Base-by-base conservation (phyloP, 805 yeast genomes). In the Ascoidea rubescens region DNA sequence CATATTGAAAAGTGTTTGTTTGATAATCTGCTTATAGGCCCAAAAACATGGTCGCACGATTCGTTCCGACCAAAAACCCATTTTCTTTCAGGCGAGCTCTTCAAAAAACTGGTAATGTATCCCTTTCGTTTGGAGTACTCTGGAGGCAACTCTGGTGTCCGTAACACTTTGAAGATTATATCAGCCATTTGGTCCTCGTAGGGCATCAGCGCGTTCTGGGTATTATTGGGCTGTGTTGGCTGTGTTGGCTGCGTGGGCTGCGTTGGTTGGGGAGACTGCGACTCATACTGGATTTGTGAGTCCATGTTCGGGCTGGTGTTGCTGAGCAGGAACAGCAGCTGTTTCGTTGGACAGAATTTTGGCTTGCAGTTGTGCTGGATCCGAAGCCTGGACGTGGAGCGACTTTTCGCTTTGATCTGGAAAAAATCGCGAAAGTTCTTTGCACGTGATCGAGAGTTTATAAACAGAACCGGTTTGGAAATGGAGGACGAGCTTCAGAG, bases 1-100 rank as follows among this genome's bases (percentile, higher is more conserved):
- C 89, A 80, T 5, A 90, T 69, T 62, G 74, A 72, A 70, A 79
- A 79, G 67, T 90, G 98, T 52, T 73, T 70, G 60, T 85, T 87
- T 51, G 93, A 84, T 42, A 89, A 71, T 51, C 90, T 69, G 28
- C 28, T 21, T 21, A 21, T 21, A 21, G 28, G 28, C 28, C 28
- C 28, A 21, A 21, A 21, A 21, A 21, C 28, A 21, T 21, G 28
- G 28, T 21, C 28, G 3, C 28, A 21, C 28, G 28, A 32, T 86
- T 75, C 17, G 85, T 74, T 48, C 77, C 73, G 5, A 74, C 68
- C 6, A 77, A 79, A 53, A 88, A 68, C 45, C 70, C 69, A 59
- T 84, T 77, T 59, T 87, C 96, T 55, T 84, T 80, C 10, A 71
- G 73, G 1, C 66, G 62, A 54, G 84, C 79, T 57, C 98, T 74